These are phyloP conservation scores for Sextonia rubra DNA, from an alignment of 164 flowering plant genomes.

Conservation along the genomic window DNA sequence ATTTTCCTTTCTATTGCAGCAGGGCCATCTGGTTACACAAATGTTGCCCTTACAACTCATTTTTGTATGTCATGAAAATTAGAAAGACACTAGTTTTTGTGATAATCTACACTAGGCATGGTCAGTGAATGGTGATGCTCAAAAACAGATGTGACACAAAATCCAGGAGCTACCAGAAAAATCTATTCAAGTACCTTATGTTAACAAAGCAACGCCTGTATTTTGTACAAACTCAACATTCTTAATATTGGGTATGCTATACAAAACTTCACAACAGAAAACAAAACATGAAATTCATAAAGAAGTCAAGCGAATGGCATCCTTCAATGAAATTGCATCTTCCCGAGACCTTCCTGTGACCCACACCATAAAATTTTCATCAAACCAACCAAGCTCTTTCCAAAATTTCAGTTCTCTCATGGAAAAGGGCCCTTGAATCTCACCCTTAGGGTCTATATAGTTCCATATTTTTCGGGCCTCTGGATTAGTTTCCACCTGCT, in stretches of 20 bases:
- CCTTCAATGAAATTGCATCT: slow-evolving; percentile 5
- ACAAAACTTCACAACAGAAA: not conserved
- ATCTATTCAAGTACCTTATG: not conserved
- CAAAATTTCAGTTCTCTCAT: slow-evolving; percentile 1
- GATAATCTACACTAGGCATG: too few species aligned
- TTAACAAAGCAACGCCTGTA: not conserved
- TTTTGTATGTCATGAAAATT: too few species aligned
- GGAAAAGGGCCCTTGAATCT: slow-evolving; percentile 11
- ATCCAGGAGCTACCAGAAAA: not conserved
- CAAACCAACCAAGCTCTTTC: slow-evolving; percentile 2
- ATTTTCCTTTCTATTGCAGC: too few species aligned
- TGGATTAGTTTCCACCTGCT: too few species aligned
- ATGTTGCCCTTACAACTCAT: too few species aligned
- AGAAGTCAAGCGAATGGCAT: slow-evolving; percentile 1
- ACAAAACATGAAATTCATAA: not conserved
- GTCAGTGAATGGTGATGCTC: too few species aligned
- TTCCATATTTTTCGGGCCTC: slow-evolving; percentile 1
- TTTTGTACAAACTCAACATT: not conserved
- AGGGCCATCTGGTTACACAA: too few species aligned
- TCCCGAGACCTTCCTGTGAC: not conserved
- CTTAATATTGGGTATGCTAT: not conserved
- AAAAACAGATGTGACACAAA: not conserved
- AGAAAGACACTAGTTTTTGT: too few species aligned
- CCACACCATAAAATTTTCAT: slow-evolving; percentile 10
- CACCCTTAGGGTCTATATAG: slow-evolving; percentile 4